phyloP scores from a whole-genome alignment of 2,329 filamentous ascomycete genomes.

The Ophiostoma sp. region DNA sequence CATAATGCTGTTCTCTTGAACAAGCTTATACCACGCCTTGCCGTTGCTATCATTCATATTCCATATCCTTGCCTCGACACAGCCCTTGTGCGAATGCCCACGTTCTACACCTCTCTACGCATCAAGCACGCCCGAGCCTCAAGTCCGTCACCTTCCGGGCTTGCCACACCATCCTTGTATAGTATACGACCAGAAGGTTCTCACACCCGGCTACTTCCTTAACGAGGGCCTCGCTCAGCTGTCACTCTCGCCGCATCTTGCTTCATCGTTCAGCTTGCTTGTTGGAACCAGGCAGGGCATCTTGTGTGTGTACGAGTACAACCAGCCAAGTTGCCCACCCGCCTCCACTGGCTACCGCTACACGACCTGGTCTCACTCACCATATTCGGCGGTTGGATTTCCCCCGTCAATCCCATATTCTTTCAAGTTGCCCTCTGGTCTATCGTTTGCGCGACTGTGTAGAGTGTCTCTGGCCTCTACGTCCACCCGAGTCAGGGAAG shows the following conservation, averaged over 20 bases:
- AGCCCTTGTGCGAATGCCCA: neutral
- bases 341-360: conserved; percentile 19
- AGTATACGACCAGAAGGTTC: neutral
- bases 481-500: neutral
- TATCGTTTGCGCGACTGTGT: neutral
- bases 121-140: neutral
- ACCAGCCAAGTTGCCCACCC: conserved; percentile 18
- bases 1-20: neutral
- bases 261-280: conserved; percentile 20
- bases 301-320: conserved; percentile 23
- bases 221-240: conserved; percentile 16
- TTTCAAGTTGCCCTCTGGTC: neutral
- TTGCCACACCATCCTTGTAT: neutral
- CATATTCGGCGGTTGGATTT: conserved; percentile 10
- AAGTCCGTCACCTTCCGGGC: neutral
- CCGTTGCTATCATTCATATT: neutral
- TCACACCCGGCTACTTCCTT: neutral
- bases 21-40: neutral
- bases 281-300: conserved; percentile 19
- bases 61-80: neutral
- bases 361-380: conserved; percentile 21
- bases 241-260: conserved; percentile 22
- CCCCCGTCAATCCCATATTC: neutral
- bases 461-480: neutral
- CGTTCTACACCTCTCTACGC: neutral